Evolutionary conservation across 805 yeast species (phyloP), one percentile per base, ranked within the genome.

Genomic region (Candida piceae): DNA sequence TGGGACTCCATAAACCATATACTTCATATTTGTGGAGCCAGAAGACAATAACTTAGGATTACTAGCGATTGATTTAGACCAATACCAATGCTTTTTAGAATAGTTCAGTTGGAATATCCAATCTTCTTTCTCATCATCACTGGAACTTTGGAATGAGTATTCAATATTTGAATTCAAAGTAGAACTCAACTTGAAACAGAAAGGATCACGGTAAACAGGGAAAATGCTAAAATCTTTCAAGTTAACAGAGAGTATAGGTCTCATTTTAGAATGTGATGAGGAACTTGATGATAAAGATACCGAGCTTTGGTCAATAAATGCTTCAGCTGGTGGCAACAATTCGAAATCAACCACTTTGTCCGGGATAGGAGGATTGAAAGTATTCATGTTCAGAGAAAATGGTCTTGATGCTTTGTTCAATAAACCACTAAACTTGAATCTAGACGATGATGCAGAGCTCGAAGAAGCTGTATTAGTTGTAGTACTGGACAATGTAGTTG

Each of bases 1-100:
- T 2, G 97, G 96, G 31, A 88, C 82, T 11, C 97, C 97, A 69
- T 89, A 90, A 3, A 90, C 84, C 24, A 45, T 31, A n/a, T 49
- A 49, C 15, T 15, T 26, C 29, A 26, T 26, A 13, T 13, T 9
- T 9, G 7, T 9, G 7, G 26, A 5, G 6, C 13, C 7, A 9
- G 26, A 24, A 7, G 29, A 26, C 8, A 10, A 15, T 10, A 13
- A 13, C 10, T 13, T 26, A n/a, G 29, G 17, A 13, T 13, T n/a
- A 7, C 8, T 13, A 5, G 29, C 13, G 10, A 26, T 26, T 15
- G 17, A 7, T 15, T 65, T 68, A 1, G 80, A 74, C 43, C 52
- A 66, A 48, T 65, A 76, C 81, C 81, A 76, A 49, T 75, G 80
- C 22, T 71, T 63, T 40, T 67, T 70, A 10, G 77, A 69, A 44